Percentiles rank a stretch among this genome's conserved stretches.
phyloP scores from a whole-genome alignment of 305 asterid genomes.

The Plantago coronopus region DNA sequence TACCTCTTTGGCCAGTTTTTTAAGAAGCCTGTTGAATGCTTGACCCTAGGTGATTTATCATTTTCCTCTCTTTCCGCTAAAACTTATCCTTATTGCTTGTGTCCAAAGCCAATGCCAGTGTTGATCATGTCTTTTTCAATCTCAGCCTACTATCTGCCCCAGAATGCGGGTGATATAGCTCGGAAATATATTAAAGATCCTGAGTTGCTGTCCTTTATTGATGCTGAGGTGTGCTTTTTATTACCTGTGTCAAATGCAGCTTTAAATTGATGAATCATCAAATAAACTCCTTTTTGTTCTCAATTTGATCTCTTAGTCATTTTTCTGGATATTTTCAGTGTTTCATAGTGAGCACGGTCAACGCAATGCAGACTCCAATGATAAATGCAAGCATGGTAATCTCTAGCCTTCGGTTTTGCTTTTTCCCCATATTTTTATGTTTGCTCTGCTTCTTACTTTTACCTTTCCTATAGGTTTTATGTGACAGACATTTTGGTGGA shows the following conservation, averaged over 20 bases:
- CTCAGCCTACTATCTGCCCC: slow-evolving; percentile 92
- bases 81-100: neutral
- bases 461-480: slow-evolving; percentile 59
- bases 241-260: slow-evolving; percentile 19
- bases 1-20: slow-evolving; percentile 90
- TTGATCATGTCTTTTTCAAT: slow-evolving; percentile 22
- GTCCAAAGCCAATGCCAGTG: neutral
- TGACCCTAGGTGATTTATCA: slow-evolving; percentile 76
- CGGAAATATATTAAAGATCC: slow-evolving; percentile 84
- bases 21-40: slow-evolving; percentile 87
- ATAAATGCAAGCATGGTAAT: slow-evolving; percentile 98
- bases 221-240: slow-evolving; percentile 71
- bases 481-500: slow-evolving; percentile 99
- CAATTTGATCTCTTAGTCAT: slow-evolving; percentile 13
- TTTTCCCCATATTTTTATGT: slow-evolving; percentile 11
- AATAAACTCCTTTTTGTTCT: neutral
- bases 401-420: slow-evolving; percentile 12
- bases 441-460: slow-evolving; percentile 15
- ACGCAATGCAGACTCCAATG: slow-evolving; percentile 85
- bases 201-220: slow-evolving; percentile 75
- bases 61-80: slow-evolving; percentile 8
- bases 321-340: slow-evolving; percentile 48
- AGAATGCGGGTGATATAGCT: slow-evolving; percentile 91
- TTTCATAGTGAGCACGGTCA: slow-evolving; percentile 96
- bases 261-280: slow-evolving; percentile 8